Evolutionary conservation across 176 grass and related monocot genomes (phyloP).

Genomic region (Avena sativa): DNA sequence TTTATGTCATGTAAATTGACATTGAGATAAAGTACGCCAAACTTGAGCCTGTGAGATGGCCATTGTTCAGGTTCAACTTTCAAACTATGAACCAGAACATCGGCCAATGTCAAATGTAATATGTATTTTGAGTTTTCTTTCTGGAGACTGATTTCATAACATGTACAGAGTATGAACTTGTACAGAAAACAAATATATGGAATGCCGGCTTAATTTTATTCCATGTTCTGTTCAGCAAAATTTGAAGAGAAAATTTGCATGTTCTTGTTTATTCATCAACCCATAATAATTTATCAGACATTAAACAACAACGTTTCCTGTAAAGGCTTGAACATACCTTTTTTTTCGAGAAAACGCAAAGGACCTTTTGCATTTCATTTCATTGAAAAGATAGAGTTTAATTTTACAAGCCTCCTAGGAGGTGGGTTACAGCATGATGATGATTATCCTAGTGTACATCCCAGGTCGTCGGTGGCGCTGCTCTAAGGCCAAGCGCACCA

Average conservation of each 20-base stretch:
- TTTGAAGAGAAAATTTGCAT: neutral
- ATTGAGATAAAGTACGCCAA: neutral
- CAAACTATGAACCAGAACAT: conserved; percentile 20
- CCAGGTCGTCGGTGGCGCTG: too few relatives aligned
- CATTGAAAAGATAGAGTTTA: too few relatives aligned
- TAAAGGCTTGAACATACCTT: conserved; percentile 8
- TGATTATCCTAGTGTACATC: too few relatives aligned
- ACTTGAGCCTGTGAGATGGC: neutral
- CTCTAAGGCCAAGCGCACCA: too few relatives aligned
- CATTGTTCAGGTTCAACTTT: conserved; percentile 18
- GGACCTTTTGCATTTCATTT: too few relatives aligned
- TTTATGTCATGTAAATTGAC: conserved; percentile 34
- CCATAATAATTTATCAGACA: neutral
- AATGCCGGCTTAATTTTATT: neutral
- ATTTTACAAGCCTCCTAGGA: too few relatives aligned
- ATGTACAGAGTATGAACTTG: neutral
- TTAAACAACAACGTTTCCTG: neutral
- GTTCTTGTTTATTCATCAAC: conserved; percentile 25
- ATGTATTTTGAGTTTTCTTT: neutral
- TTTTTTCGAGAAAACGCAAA: too few relatives aligned
- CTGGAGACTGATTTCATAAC: neutral
- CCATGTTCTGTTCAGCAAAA: neutral
- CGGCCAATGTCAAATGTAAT: neutral
- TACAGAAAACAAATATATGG: neutral
- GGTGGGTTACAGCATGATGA: too few relatives aligned